phyloP scores from a whole-genome alignment of 306 rosid species.

The Corylus americana region DNA sequence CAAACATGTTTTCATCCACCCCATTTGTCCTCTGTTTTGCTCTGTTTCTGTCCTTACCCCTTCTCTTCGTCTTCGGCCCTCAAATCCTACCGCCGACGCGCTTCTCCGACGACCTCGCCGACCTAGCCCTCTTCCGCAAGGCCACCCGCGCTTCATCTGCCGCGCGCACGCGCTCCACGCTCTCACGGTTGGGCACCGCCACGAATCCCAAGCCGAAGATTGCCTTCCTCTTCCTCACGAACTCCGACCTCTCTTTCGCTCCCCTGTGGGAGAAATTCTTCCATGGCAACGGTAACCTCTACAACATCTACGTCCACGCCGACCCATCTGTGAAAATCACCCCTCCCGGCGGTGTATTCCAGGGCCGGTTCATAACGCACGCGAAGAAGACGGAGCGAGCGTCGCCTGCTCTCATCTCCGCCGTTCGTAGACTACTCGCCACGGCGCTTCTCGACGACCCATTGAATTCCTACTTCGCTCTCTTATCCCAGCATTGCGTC shows the following conservation, averaged over 20 bases:
- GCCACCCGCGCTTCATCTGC: constrained; percentile 31
- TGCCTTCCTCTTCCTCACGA: constrained; percentile 71
- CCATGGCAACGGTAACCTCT: constrained; percentile 36
- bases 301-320: constrained; percentile 65
- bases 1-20: constrained; percentile 40
- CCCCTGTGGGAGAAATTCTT: constrained; percentile 65
- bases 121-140: constrained; percentile 38
- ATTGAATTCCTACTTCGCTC: constrained; percentile 46
- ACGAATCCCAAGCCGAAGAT: constrained; percentile 54
- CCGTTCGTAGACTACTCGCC: constrained; percentile 58
- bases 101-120: constrained; percentile 31
- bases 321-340: constrained; percentile 45
- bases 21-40: constrained; percentile 40
- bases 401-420: constrained; percentile 56
- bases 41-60: constrained; percentile 40
- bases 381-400: constrained; percentile 49
- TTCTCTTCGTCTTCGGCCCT: constrained; percentile 42
- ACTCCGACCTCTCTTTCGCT: constrained; percentile 59
- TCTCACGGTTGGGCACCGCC: constrained; percentile 26
- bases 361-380: constrained; percentile 42
- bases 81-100: constrained; percentile 25
- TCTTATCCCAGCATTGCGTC: constrained; percentile 59
- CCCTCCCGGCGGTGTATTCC: constrained; percentile 53
- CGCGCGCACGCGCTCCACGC: constrained; percentile 22
- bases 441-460: constrained; percentile 57